phyloP scores from a whole-genome alignment of 129 eudicot species.

The Escallonia rubra region DNA sequence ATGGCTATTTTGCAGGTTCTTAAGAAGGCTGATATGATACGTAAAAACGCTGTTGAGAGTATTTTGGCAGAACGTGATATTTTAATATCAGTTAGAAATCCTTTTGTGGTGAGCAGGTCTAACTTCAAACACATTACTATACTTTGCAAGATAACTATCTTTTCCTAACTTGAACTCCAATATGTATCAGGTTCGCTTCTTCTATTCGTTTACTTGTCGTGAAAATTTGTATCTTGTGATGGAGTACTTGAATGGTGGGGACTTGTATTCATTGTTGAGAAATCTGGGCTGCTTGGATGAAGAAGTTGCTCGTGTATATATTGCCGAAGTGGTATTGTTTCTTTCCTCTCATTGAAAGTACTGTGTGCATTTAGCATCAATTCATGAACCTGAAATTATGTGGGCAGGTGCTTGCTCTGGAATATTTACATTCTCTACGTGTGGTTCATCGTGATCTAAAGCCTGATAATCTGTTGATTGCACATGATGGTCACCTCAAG shows the following conservation, averaged over 20 bases:
- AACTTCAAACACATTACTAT: constrained; percentile 16
- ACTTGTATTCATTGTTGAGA: constrained; percentile 83
- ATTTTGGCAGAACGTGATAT: constrained; percentile 96
- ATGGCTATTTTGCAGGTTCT: constrained; percentile 52
- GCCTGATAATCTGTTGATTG: constrained; percentile 94
- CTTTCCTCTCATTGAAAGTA: not conserved
- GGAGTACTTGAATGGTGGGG: constrained; percentile 98
- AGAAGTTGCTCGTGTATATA: constrained; percentile 92
- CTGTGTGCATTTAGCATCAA: not conserved
- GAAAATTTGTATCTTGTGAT: constrained; percentile 94
- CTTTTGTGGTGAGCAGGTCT: constrained; percentile 84
- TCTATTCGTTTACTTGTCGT: constrained; percentile 94
- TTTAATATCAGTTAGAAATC: constrained; percentile 89
- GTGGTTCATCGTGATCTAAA: constrained; percentile 97
- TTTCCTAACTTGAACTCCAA: constrained; percentile 22
- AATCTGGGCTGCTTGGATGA: constrained; percentile 96
- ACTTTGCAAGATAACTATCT: not conserved
- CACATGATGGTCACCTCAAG: constrained; percentile 98
- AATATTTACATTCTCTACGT: constrained; percentile 82
- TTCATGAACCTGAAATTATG: constrained; percentile 9
- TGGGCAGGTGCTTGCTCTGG: constrained; percentile 94
- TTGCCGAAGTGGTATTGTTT: constrained; percentile 90
- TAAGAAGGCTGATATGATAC: constrained; percentile 93
- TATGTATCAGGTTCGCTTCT: constrained; percentile 78
- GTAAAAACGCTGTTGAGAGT: constrained; percentile 98